Base-by-base conservation (phyloP, 805 yeast species). In the Wickerhamomyces chambardii region DNA sequence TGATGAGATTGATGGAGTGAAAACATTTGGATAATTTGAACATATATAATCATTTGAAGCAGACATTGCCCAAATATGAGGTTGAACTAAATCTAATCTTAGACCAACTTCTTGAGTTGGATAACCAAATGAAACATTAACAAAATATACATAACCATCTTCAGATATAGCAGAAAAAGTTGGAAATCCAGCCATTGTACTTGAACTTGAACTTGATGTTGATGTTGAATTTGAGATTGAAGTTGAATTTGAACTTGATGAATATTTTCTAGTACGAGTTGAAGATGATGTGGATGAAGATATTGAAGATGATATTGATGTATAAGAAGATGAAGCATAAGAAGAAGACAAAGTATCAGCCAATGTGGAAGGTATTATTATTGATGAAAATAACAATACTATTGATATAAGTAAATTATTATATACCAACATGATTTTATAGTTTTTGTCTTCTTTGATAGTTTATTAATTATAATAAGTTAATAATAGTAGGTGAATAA, bases 81-180 rank as follows among this genome's bases (percentile, higher is more conserved):
- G 67, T 34, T 62, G 63, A 6, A 60, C 51, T 8, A 58, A 53
- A 40, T 64, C 70, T 3, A 65, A 41, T 24, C 59, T 45, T 4
- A 65, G 39, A 10, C 30, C 31, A 15, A 51, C 57, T 2, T 17
- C 10, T 39, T 62, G 66, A 0, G 37, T 35, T 1, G 63, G 58
- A 0, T 43, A 39, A 3, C 68, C 69, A 21, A 60, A 29, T 0
- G 59, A 35, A 1, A 52, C 42, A 28, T 61, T 57, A 8, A 57
- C 55, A 34, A 50, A 56, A 43, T 58, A 63, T 6, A 51, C 41
- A 2, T 11, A 5, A 2, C 35, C 35, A 15, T 30, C 28, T 4
- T 32, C 34, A 4, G 37, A 29, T 22, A 26, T 34, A 7, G 35
- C 32, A n/a, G 36, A 37, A 15, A 41, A 7, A 4, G 44, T 38